These are phyloP conservation scores for Metarhizium brunneum DNA, from an alignment of 2,329 filamentous ascomycete genomes.

Conservation along the genomic window DNA sequence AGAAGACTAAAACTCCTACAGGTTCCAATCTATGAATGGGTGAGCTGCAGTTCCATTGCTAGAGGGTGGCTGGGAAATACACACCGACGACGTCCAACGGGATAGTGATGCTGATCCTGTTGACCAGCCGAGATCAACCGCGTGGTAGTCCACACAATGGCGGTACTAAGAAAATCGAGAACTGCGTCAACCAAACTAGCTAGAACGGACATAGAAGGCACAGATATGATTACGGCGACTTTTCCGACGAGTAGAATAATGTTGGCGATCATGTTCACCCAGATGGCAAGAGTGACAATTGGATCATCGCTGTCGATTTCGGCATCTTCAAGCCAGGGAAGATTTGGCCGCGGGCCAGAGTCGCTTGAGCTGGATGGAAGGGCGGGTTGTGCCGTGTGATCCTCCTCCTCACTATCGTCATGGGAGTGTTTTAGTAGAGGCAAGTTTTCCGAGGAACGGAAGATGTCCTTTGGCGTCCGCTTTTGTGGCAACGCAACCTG, in stretches of 20 bases:
- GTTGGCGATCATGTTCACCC: slow-evolving; percentile 76
- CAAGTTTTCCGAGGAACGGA: slow-evolving; percentile 62
- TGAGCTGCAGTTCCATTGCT: not conserved
- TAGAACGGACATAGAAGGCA: slow-evolving; percentile 72
- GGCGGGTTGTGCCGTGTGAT: slow-evolving; percentile 27
- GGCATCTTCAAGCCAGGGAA: slow-evolving; percentile 65
- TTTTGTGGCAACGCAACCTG: slow-evolving; percentile 44
- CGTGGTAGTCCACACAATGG: slow-evolving; percentile 72
- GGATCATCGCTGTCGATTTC: slow-evolving; percentile 61
- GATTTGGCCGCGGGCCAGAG: slow-evolving; percentile 39
- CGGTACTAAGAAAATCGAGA: slow-evolving; percentile 72
- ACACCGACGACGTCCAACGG: slow-evolving; percentile 59
- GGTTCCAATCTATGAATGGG: slow-evolving; percentile 53
- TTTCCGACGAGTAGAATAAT: slow-evolving; percentile 66
- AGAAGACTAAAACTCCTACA: slow-evolving; percentile 72
- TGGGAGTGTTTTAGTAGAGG: slow-evolving; percentile 48
- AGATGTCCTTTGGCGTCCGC: slow-evolving; percentile 78
- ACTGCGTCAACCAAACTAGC: slow-evolving; percentile 72
- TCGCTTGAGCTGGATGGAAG: slow-evolving; percentile 12
- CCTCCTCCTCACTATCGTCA: slow-evolving; percentile 22
- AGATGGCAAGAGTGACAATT: slow-evolving; percentile 80
- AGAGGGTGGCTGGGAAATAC: slow-evolving; percentile 5
- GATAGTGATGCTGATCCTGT: slow-evolving; percentile 66
- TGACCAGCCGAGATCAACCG: slow-evolving; percentile 56
- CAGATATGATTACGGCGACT: slow-evolving; percentile 65